A percentile compares a stretch with the other conserved stretches of the same genome.
These are phyloP conservation scores for Leptographium wingfieldii DNA, from an alignment of 2,329 filamentous ascomycete genomes.

Conservation along the genomic window DNA sequence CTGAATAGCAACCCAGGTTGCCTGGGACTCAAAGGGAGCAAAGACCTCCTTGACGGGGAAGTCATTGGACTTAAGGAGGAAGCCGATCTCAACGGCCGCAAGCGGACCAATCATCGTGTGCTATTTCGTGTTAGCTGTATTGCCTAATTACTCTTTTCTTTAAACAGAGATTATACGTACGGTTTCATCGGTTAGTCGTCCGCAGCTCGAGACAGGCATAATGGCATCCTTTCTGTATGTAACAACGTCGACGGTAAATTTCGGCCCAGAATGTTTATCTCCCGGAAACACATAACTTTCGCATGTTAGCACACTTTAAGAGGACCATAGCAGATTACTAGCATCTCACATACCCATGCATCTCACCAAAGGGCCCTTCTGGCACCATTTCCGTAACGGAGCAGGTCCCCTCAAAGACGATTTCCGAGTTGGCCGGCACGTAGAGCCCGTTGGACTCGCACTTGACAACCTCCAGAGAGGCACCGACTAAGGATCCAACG, in stretches of 20 bases:
- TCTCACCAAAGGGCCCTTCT: slow-evolving; percentile 39
- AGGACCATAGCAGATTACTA: not conserved
- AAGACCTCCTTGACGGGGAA: slow-evolving; percentile 32
- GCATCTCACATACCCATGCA: slow-evolving; percentile 20
- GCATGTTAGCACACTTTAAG: not conserved
- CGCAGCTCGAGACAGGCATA: slow-evolving; percentile 32
- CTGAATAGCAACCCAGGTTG: slow-evolving; percentile 37
- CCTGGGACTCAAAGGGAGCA: slow-evolving; percentile 31
- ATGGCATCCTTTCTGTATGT: slow-evolving; percentile 35
- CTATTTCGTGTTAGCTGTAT: slow-evolving; percentile 1
- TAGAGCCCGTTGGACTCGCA: slow-evolving; percentile 36
- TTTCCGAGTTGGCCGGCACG: slow-evolving; percentile 37
- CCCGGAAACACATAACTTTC: slow-evolving; percentile 19
- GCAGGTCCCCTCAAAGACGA: slow-evolving; percentile 35
- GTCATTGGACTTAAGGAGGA: slow-evolving; percentile 21
- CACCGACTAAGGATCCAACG: slow-evolving; percentile 31
- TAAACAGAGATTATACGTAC: slow-evolving; percentile 3
- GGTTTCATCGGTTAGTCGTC: slow-evolving; percentile 31
- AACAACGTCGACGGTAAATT: slow-evolving; percentile 31
- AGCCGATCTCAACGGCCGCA: slow-evolving; percentile 25
- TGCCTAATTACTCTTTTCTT: too few relatives aligned
- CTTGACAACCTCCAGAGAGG: slow-evolving; percentile 33
- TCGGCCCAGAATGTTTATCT: slow-evolving; percentile 24
- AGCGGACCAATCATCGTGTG: slow-evolving; percentile 24
- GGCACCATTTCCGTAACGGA: slow-evolving; percentile 28